phyloP scores from a whole-genome alignment of 495 filamentous ascomycete genomes.

The Friedmanniomyces simplex region DNA sequence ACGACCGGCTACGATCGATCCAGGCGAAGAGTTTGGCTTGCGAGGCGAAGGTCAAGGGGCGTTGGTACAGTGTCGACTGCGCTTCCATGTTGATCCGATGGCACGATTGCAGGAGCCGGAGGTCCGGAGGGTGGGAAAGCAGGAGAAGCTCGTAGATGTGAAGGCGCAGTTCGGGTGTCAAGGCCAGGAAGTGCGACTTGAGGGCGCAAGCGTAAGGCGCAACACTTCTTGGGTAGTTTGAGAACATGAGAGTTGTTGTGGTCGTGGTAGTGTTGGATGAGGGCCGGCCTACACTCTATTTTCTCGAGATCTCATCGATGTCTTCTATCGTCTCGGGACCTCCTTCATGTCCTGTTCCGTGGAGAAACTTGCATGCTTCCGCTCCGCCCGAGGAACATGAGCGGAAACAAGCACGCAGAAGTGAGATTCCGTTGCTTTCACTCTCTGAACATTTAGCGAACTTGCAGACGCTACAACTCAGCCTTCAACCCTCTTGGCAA shows the following conservation, averaged over 20 bases:
- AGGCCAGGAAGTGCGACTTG: not conserved
- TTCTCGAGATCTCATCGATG: no score
- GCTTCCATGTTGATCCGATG: slow-evolving; percentile 10
- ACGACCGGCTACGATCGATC: slow-evolving; percentile 1
- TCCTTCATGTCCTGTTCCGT: no score
- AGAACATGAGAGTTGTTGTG: no score
- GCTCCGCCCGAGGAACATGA: not conserved
- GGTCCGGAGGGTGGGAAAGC: not conserved
- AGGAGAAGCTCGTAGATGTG: slow-evolving; percentile 2
- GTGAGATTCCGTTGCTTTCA: not conserved
- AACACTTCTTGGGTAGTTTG: not conserved
- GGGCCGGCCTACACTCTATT: no score
- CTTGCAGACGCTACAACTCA: no score
- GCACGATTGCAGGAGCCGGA: not conserved
- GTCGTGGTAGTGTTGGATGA: no score
- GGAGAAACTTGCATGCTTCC: not conserved
- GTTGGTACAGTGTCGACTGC: not conserved
- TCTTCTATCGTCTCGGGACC: no score
- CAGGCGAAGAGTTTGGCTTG: slow-evolving; percentile 10
- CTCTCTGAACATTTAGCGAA: not conserved
- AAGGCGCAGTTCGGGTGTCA: slow-evolving; percentile 9
- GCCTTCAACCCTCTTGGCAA: not conserved
- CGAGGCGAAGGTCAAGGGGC: slow-evolving; percentile 6
- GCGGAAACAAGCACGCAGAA: not conserved
- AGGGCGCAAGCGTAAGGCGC: not conserved